Conservation (phyloP, 495 filamentous ascomycete species). For the Trichoderma asperelloides region DNA sequence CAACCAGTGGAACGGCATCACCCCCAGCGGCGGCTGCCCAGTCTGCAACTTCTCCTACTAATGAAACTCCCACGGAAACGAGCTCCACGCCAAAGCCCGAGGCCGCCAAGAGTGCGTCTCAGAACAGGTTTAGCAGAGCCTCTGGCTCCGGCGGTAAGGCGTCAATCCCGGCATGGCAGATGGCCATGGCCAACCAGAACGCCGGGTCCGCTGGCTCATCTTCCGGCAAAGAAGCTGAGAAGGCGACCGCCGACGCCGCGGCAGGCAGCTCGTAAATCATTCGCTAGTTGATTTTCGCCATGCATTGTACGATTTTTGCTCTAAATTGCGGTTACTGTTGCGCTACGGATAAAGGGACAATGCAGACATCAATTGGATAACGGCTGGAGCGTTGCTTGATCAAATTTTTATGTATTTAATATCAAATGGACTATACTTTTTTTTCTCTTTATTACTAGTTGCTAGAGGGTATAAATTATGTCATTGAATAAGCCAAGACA, state of each 20-base stretch:
- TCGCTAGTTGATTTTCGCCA: neutral
- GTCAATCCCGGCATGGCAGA: conserved; percentile 88
- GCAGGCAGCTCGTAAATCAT: conserved; percentile 13
- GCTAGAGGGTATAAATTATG: neutral
- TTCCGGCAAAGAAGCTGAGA: conserved; percentile 14
- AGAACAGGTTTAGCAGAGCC: conserved; percentile 18
- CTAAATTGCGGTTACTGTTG: neutral
- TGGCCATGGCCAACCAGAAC: conserved; percentile 60
- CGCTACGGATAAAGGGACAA: neutral
- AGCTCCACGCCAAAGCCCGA: conserved; percentile 17
- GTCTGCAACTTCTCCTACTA: conserved; percentile 24
- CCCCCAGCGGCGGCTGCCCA: conserved; percentile 17
- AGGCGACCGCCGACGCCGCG: conserved; percentile 17
- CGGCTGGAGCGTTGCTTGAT: neutral
- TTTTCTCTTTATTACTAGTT: neutral
- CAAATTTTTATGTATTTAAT: conserved; percentile 8
- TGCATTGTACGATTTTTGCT: neutral
- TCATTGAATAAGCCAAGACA: neutral
- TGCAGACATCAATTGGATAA: neutral
- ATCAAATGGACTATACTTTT: neutral
- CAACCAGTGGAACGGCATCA: conserved; percentile 26
- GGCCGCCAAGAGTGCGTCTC: neutral
- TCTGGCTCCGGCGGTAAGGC: conserved; percentile 41
- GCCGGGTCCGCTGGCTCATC: conserved; percentile 20
- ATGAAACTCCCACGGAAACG: conserved; percentile 22